These are phyloP conservation scores for Triticum turgidum DNA, from an alignment of 176 grass and related monocot genomes.

Conservation along the genomic window DNA sequence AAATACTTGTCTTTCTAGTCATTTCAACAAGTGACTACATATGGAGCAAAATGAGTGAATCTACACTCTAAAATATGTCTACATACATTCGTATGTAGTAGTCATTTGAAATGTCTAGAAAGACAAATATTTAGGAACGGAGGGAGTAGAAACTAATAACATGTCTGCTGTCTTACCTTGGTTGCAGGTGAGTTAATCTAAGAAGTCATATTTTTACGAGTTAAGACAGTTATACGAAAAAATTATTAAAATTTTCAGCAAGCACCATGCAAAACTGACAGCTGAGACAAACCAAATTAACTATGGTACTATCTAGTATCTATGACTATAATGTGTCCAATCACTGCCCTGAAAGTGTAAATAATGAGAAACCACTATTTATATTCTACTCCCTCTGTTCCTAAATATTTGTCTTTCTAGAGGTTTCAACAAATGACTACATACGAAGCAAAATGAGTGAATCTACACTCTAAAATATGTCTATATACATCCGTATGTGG, in stretches of 20 bases:
- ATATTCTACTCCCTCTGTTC: background rate
- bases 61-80: too few relatives aligned
- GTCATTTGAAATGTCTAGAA: too few relatives aligned
- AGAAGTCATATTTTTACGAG: conserved; percentile 3
- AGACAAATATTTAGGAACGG: too few relatives aligned
- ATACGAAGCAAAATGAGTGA: too few relatives aligned
- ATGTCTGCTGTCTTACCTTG: conserved; percentile 8
- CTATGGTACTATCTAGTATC: background rate
- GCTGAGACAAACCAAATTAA: background rate
- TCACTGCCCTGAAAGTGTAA: background rate
- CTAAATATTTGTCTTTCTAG: too few relatives aligned
- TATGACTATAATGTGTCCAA: background rate
- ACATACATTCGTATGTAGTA: too few relatives aligned
- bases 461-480: too few relatives aligned
- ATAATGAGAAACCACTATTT: conserved; percentile 13
- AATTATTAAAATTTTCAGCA: conserved; percentile 6
- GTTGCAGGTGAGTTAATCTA: conserved; percentile 21
- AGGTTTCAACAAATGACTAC: too few relatives aligned
- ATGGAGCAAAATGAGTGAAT: too few relatives aligned
- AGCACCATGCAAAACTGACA: background rate
- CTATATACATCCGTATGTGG: too few relatives aligned
- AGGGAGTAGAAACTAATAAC: background rate
- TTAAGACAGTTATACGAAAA: background rate
- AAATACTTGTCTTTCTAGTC: too few relatives aligned
- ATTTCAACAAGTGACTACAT: too few relatives aligned